Evolutionary conservation across 805 yeast genomes (phyloP), one percentile per base, ranked within the genome.

Genomic region (Zygotorulaspora danielsina): DNA sequence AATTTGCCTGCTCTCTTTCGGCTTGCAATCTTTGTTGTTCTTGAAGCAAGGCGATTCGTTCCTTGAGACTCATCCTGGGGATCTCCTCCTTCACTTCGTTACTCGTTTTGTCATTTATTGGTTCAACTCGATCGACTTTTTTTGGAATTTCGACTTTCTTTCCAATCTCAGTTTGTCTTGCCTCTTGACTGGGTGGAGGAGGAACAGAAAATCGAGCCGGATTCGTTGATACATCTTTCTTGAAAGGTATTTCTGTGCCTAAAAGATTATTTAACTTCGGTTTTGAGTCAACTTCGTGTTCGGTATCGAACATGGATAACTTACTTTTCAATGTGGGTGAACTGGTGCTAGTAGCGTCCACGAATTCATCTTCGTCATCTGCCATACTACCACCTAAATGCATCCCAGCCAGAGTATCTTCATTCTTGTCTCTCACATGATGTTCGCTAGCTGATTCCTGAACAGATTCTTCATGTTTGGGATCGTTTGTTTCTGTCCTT

Each of bases 31-130:
- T 76, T 56, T 86, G 96, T 42, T 80, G 79, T 54, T 85, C 76
- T 59, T 89, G 95, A 36, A 90, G 69, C 54, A 85, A 54, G 4
- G 87, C 86, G 57, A 90, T 87, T 49, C 97, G 74, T 51, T 93
- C 97, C 57, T 83, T 83, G 52, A 90, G 68, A 41, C 94, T 81
- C 67, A 88, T 64, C 50, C 84, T 79, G 6, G 96, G 96, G 22
- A 72, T 76, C 21, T 72, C 81, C 19, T 70, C 76, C 42, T 75
- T 76, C 41, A 70, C 66, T 18, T 54, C 49, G 4, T 54, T 64
- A 15, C 55, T 61, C 6, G 55, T 55, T 9, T 22, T 45, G n/a
- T 38, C 35, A 17, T 37, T 41, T 36, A 44, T 39, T 36, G 49
- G 52, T 7, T 35, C 47, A 9, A 42, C 37, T 13, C 41, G 46